phyloP scores from a whole-genome alignment of 108 stramenopile species.

The Discostella pseudostelligera region DNA sequence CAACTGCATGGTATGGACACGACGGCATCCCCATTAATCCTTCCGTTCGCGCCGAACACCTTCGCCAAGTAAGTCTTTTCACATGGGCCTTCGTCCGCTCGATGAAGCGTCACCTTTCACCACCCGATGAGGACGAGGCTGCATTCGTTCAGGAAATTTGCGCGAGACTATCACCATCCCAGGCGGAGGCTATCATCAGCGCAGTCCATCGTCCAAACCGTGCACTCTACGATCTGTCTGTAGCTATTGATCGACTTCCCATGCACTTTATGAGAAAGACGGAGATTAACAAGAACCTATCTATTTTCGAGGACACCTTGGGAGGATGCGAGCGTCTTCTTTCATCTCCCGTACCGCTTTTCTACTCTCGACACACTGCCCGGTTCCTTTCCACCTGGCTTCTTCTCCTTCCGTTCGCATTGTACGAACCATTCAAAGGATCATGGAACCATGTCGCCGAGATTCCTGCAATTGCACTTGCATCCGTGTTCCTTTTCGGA shows the following conservation, averaged over 20 bases:
- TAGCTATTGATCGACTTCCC: constrained; percentile 74
- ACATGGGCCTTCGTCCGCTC: constrained; percentile 77
- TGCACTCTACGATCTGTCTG: constrained; percentile 64
- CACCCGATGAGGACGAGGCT: constrained; percentile 65
- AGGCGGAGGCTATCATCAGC: constrained; percentile 59
- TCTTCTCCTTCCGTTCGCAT: constrained; percentile 66
- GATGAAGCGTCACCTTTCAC: constrained; percentile 77
- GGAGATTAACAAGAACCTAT: constrained; percentile 63
- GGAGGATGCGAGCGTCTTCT: constrained; percentile 65
- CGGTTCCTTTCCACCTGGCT: constrained; percentile 81
- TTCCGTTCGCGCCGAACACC: constrained; percentile 47
- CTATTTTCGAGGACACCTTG: constrained; percentile 76
- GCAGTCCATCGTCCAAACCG: constrained; percentile 78
- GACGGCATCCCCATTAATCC: constrained; percentile 33
- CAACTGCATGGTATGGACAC: constrained; percentile 60
- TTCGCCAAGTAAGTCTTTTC: constrained; percentile 50
- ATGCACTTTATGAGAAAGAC: constrained; percentile 79
- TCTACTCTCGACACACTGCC: constrained; percentile 74
- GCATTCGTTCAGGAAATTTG: constrained; percentile 51
- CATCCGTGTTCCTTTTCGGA: constrained; percentile 71
- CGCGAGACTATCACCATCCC: constrained; percentile 51
- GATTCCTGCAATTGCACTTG: constrained; percentile 65
- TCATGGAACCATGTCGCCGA: constrained; percentile 81
- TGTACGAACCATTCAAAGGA: constrained; percentile 68
- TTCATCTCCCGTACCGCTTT: constrained; percentile 69